Conservation (phyloP, 176 grass and related monocot genomes). For the Thinopyrum elongatum region DNA sequence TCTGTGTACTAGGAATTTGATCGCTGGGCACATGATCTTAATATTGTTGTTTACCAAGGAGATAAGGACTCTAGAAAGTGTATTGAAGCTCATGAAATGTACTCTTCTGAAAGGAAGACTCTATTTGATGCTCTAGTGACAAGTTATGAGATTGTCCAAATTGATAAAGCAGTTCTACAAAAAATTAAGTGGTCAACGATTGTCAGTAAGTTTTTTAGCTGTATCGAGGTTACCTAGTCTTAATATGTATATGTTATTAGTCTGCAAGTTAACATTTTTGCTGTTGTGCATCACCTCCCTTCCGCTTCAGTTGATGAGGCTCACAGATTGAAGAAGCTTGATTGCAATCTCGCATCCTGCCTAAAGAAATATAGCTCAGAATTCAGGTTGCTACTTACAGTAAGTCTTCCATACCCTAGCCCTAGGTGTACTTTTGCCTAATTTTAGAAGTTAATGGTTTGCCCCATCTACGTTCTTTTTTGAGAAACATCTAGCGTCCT, state of each 20-base stretch:
- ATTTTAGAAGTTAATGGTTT: not conserved
- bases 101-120: slow-evolving; percentile 47
- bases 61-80: slow-evolving; percentile 56
- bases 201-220: slow-evolving; percentile 44
- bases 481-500: too few relatives aligned
- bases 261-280: slow-evolving; percentile 3
- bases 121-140: slow-evolving; percentile 78
- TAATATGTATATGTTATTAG: not conserved
- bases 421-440: not conserved
- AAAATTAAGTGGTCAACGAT: slow-evolving; percentile 72
- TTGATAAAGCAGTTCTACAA: slow-evolving; percentile 49
- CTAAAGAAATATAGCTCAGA: slow-evolving; percentile 57
- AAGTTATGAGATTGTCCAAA: slow-evolving; percentile 62
- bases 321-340: slow-evolving; percentile 72
- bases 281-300: not conserved
- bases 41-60: slow-evolving; percentile 74
- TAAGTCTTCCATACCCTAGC: slow-evolving; percentile 26
- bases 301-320: slow-evolving; percentile 72
- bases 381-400: slow-evolving; percentile 69
- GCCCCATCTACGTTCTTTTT: not conserved
- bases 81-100: slow-evolving; percentile 60
- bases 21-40: slow-evolving; percentile 51
- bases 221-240: not conserved
- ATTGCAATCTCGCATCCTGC: slow-evolving; percentile 57
- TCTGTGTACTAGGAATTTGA: slow-evolving; percentile 55